Evolutionary conservation across 1,284 basidiomycete species (phyloP).

Genomic region (Peniophora sp.): DNA sequence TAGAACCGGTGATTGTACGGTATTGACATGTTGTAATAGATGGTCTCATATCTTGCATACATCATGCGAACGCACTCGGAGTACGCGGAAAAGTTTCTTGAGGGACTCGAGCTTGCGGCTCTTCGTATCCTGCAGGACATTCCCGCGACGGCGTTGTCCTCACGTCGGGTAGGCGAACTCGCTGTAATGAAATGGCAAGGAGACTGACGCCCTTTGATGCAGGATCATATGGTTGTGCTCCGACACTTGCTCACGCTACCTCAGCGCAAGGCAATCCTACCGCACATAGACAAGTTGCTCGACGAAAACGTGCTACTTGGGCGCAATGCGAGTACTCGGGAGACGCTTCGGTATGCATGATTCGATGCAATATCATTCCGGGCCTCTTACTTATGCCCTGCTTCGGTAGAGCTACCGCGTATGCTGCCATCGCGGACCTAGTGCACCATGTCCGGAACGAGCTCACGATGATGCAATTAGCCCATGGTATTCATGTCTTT

Average conservation of each 20-base stretch:
- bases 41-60: conserved; percentile 91
- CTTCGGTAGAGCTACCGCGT: conserved; percentile 62
- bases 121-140: conserved; percentile 91
- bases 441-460: conserved; percentile 89
- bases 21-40: conserved; percentile 33
- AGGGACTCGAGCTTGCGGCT: conserved; percentile 76
- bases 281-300: conserved; percentile 85
- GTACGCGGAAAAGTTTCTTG: conserved; percentile 72
- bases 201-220: no score
- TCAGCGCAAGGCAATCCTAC: conserved; percentile 75
- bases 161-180: conserved; percentile 56
- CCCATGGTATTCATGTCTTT: conserved; percentile 79
- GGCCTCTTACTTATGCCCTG: neutral
- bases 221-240: conserved; percentile 92
- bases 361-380: no score
- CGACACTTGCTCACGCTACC: conserved; percentile 85
- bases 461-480: conserved; percentile 73
- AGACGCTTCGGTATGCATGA: conserved; percentile 75
- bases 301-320: conserved; percentile 92
- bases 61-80: conserved; percentile 71
- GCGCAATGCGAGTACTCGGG: conserved; percentile 72
- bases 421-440: conserved; percentile 88
- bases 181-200: no score
- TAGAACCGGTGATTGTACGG: neutral
- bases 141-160: conserved; percentile 78